Evolutionary conservation across 768 basidiomycete genomes (phyloP), one percentile per base, ranked within the genome.

Genomic region (Ramaria sp.): DNA sequence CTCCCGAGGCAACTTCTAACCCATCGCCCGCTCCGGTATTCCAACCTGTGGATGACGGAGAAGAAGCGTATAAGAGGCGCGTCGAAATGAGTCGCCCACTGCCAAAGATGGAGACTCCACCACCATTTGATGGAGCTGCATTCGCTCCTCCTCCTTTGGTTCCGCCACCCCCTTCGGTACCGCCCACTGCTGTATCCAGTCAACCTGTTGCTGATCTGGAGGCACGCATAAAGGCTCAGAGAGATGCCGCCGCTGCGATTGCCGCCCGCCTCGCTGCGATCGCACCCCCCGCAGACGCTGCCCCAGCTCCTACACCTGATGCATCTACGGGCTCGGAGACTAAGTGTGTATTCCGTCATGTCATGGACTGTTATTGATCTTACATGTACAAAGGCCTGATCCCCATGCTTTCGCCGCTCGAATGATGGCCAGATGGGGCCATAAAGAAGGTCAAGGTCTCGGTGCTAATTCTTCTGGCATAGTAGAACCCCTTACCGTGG

Each of bases 361-460:
- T 3, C 12, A 20, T 13, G 27, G 6, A 13, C 15, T 30, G 12
- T 1, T 34, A 25, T 24, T 5, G 15, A 8, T 24, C 36, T 27
- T 22, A 47, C 15, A 27, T 27, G 7, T 16, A 7, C 43, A 24
- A 53, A 76, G 77, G 52, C 71, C 80, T 37, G 81, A 88, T 58
- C 79, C 82, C 0, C 83, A 81, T 53, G 78, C 77, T 12, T 91
- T 94, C 61, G 90, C 90, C 30, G 83, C 83, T 12, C 83, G 88
- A 32, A 65, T 95, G 60, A 95, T 96, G 92, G 88, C 88, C 2
- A 96, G 93, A 70, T 94, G 88, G 88, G 94, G 94, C 0, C 91
- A 96, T 65, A 87, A 88, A 65, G 89, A 90, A 65, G 95, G 95
- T 1, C 84, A 92, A 68, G 94, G 94, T 9, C 76, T 97, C 1